These are phyloP conservation scores for Anethum foeniculum DNA, from an alignment of 140 eudicot species.

Conservation along the genomic window DNA sequence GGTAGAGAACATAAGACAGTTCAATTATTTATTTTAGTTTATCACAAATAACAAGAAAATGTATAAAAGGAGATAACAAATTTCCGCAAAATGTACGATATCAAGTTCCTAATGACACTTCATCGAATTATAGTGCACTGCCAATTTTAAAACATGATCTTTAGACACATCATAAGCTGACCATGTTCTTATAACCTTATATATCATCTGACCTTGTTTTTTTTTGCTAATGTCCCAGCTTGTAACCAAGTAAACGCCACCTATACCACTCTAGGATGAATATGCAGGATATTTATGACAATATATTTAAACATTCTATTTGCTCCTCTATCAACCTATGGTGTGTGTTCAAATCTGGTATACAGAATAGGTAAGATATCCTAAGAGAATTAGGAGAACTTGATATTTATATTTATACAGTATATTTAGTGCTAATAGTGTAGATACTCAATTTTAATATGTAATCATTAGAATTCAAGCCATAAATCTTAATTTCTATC, in stretches of 20 bases:
- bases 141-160: neutral
- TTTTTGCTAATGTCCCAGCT: neutral
- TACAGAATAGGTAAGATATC: too few species aligned
- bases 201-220: neutral
- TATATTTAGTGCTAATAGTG: too few species aligned
- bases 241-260: neutral
- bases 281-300: neutral
- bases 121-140: neutral
- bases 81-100: neutral
- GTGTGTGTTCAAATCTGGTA: neutral
- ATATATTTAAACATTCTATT: neutral
- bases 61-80: neutral
- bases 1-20: constrained; percentile 13
- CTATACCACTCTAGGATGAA: neutral
- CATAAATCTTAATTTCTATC: too few species aligned
- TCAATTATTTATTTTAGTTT: neutral
- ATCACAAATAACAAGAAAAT: neutral
- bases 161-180: neutral
- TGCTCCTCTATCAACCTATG: neutral
- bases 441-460: too few species aligned
- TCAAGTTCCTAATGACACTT: neutral
- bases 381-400: too few species aligned
- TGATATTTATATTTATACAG: too few species aligned
- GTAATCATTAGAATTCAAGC: too few species aligned
- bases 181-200: neutral